Evolutionary conservation across 768 basidiomycete genomes (phyloP), one percentile per base, ranked within the genome.

Genomic region (Mycena indigotica): DNA sequence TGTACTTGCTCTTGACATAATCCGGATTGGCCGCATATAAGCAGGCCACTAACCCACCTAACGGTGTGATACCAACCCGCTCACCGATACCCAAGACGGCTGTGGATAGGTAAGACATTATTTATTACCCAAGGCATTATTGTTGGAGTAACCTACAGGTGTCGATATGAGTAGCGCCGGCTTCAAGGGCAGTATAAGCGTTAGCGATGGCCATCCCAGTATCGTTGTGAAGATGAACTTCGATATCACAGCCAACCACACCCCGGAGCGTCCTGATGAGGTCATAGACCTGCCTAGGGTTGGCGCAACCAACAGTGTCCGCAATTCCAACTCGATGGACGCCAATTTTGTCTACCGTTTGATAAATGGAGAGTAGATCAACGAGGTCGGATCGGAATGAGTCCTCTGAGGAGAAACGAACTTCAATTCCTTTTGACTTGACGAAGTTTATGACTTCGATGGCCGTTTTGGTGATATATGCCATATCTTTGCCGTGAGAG

Each of bases 401-500:
- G 73, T 99, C 97, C 74, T 99, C 97, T 26, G 96, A 95, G 4
- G 97, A 98, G 84, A 99, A 99, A 58, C 97, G 94, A 71, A 99
- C 93, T 78, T 99, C 97, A 69, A 99, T 96, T 59, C 89, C 89
- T 89, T 98, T 99, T 80, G 91, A 95, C 84, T 99, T 99, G 84
- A 99, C 96, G 67, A 89, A 99, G 67, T 96, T 86, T 76, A 99
- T 99, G 66, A 99, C 97, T 73, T 98, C 95, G 67, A 98, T 94
- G 58, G 96, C 96, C 35, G 93, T 91, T 78, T 95, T 98, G 80
- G 96, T 96, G 79, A 99, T 99, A 79, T 97, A 99, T 45, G 93
- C 79, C 93, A 99, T 99, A 74, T 98, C 97, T 85, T 98, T 99
- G 69, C 97, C 97, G 73, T 99, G 97, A 25, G 96, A 98, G 84